phyloP scores from a whole-genome alignment of 1,139 yeast species.

The Pichia sp. region DNA sequence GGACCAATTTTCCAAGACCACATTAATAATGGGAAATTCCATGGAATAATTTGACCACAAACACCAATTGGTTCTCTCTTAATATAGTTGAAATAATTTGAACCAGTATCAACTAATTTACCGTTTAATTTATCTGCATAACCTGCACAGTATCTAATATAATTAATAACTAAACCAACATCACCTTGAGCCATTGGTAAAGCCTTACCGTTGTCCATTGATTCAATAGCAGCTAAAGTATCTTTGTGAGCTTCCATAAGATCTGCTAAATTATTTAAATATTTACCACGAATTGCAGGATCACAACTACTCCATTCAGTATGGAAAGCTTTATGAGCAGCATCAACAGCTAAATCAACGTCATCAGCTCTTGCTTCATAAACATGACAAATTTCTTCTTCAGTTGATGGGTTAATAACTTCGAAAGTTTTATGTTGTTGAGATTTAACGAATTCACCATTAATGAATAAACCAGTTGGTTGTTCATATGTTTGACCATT shows the following conservation, averaged over 20 bases:
- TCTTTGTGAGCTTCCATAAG: slow-evolving; percentile 52
- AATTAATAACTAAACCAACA: slow-evolving; percentile 48
- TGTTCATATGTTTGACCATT: slow-evolving; percentile 37
- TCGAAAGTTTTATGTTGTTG: slow-evolving; percentile 55
- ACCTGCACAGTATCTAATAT: slow-evolving; percentile 62
- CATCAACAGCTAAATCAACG: slow-evolving; percentile 58
- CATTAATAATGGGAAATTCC: slow-evolving; percentile 86
- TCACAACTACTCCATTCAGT: slow-evolving; percentile 36
- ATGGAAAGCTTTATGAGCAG: slow-evolving; percentile 55
- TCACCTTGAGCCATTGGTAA: slow-evolving; percentile 46
- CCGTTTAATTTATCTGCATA: slow-evolving; percentile 69
- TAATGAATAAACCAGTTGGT: slow-evolving; percentile 79
- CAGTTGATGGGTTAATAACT: slow-evolving; percentile 60
- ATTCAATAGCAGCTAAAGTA: slow-evolving; percentile 55
- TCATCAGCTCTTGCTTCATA: slow-evolving; percentile 58
- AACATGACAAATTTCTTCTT: slow-evolving; percentile 50
- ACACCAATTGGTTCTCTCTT: slow-evolving; percentile 76
- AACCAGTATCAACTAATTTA: slow-evolving; percentile 53
- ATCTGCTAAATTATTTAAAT: slow-evolving; percentile 55
- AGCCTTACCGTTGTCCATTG: slow-evolving; percentile 74
- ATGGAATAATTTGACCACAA: slow-evolving; percentile 84
- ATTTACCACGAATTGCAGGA: slow-evolving; percentile 46
- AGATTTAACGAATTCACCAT: slow-evolving; percentile 68
- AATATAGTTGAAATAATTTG: slow-evolving; percentile 55
- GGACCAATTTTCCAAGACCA: slow-evolving; percentile 79